Conservation (phyloP, 2,329 filamentous ascomycete species). For the Trichoderma guizhouense region DNA sequence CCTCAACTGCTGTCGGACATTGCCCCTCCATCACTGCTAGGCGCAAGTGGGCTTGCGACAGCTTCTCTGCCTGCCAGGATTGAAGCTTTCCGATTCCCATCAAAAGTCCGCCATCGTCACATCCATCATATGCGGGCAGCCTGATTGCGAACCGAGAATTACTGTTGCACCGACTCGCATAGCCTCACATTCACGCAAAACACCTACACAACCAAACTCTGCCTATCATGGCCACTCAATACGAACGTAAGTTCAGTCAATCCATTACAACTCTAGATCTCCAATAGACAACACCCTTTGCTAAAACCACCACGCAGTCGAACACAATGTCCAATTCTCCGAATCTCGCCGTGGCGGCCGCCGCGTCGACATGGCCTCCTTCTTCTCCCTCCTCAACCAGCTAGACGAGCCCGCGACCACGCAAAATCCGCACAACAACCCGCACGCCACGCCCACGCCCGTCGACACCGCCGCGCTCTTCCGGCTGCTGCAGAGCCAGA, state of each 20-base stretch:
- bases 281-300: too few relatives aligned
- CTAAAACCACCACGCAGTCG: slow-evolving; percentile 44
- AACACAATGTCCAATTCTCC: slow-evolving; percentile 57
- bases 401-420: slow-evolving; percentile 40
- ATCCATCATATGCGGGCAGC: not conserved
- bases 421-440: slow-evolving; percentile 45
- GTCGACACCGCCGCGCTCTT: slow-evolving; percentile 56
- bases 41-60: slow-evolving; percentile 14
- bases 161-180: not conserved
- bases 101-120: not conserved
- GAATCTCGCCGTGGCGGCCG: slow-evolving; percentile 43
- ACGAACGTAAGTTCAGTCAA: slow-evolving; percentile 45
- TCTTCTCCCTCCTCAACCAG: slow-evolving; percentile 55
- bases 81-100: not conserved
- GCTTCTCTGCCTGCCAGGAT: slow-evolving; percentile 15
- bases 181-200: not conserved
- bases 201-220: not conserved
- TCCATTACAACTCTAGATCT: not conserved
- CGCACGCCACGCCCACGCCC: slow-evolving; percentile 58
- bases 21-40: not conserved
- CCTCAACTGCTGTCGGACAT: not conserved
- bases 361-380: slow-evolving; percentile 62
- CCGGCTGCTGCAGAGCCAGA: slow-evolving; percentile 56
- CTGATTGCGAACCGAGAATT: not conserved
- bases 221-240: slow-evolving; percentile 52